These are phyloP conservation scores for Mycena maculata DNA, from an alignment of 768 basidiomycete species.

Conservation along the genomic window DNA sequence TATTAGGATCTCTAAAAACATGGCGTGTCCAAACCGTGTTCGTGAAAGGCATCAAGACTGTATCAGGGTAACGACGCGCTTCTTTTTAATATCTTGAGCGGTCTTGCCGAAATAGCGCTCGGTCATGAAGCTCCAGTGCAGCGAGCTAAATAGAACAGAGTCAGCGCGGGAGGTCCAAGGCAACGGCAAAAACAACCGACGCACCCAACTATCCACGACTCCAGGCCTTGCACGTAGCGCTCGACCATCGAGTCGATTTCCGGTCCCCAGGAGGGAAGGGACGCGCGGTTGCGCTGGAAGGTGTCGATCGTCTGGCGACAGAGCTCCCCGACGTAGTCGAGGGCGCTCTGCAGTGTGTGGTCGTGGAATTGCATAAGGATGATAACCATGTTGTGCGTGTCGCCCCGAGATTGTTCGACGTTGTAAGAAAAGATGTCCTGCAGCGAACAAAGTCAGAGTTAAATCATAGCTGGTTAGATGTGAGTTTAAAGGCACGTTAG, in stretches of 20 bases:
- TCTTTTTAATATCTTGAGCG: slow-evolving; percentile 65
- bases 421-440: slow-evolving; percentile 85
- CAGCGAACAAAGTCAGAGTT: slow-evolving; percentile 12
- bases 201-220: slow-evolving; percentile 78
- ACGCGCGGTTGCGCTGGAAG: slow-evolving; percentile 59
- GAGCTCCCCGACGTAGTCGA: slow-evolving; percentile 72
- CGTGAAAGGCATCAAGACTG: slow-evolving; percentile 37
- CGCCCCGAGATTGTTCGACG: slow-evolving; percentile 75
- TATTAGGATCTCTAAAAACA: too few species aligned
- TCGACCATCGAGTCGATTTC: slow-evolving; percentile 69
- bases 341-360: slow-evolving; percentile 67
- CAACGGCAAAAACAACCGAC: slow-evolving; percentile 23
- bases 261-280: slow-evolving; percentile 71
- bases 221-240: slow-evolving; percentile 70
- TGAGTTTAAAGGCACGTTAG: slow-evolving; percentile 70
- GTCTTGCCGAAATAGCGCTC: slow-evolving; percentile 75
- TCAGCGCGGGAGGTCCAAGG: not conserved
- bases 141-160: slow-evolving; percentile 48
- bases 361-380: slow-evolving; percentile 74
- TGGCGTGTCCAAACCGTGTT: not conserved
- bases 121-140: slow-evolving; percentile 80
- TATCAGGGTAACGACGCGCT: slow-evolving; percentile 63
- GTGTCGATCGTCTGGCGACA: slow-evolving; percentile 66
- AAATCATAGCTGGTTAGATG: not conserved
- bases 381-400: slow-evolving; percentile 80